Conservation (phyloP, 148 eudicot species). For the Tetragonia tetragonoides region DNA sequence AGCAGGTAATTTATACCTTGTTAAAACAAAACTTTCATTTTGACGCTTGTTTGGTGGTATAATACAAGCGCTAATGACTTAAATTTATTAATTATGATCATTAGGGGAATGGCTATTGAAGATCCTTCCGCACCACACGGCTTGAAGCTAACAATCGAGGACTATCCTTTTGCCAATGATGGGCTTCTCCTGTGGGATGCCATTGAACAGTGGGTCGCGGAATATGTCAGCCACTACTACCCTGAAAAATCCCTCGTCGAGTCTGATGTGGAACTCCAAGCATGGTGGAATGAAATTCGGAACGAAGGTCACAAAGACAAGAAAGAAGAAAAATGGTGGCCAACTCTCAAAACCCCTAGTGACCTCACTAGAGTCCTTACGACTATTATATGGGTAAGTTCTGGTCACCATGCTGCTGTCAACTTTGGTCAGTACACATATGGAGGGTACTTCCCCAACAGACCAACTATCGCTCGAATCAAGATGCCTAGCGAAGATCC, state of each 20-base stretch:
- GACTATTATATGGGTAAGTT: slow-evolving; percentile 71
- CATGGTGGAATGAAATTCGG: slow-evolving; percentile 73
- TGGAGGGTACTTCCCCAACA: slow-evolving; percentile 65
- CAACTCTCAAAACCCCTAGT: slow-evolving; percentile 35
- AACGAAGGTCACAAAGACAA: slow-evolving; percentile 67
- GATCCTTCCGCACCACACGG: slow-evolving; percentile 68
- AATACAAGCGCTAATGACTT: too few relatives aligned
- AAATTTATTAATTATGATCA: background rate
- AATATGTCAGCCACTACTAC: slow-evolving; percentile 62
- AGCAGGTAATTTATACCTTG: slow-evolving; percentile 32
- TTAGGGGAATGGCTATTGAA: slow-evolving; percentile 14
- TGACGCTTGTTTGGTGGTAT: too few relatives aligned
- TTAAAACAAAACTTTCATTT: background rate
- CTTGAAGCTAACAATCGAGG: slow-evolving; percentile 59
- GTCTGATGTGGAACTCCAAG: slow-evolving; percentile 57
- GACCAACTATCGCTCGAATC: slow-evolving; percentile 60
- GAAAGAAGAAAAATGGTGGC: slow-evolving; percentile 84
- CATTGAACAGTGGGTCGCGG: slow-evolving; percentile 65
- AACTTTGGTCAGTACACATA: slow-evolving; percentile 78
- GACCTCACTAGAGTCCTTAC: slow-evolving; percentile 53
- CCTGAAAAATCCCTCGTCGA: slow-evolving; percentile 28
- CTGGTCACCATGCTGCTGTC: slow-evolving; percentile 84
- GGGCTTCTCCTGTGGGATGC: slow-evolving; percentile 65
- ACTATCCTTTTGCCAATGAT: slow-evolving; percentile 77
- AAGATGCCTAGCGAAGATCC: slow-evolving; percentile 63